Evolutionary conservation across 768 basidiomycete species (phyloP), one percentile per base, ranked within the genome.

Genomic region (Trichaptum fuscoviolaceum): DNA sequence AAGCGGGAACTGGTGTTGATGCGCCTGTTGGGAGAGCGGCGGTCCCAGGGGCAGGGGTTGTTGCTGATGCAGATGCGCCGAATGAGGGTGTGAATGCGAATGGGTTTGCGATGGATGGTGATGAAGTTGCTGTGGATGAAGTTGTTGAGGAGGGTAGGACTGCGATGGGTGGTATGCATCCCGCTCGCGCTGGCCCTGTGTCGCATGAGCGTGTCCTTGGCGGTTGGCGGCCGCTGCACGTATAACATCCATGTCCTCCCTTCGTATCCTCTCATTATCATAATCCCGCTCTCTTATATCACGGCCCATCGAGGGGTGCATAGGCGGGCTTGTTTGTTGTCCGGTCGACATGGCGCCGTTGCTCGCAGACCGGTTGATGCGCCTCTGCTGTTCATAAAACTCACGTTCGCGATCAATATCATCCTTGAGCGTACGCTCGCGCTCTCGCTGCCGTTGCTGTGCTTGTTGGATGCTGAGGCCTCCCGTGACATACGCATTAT

Each of bases 221-320:
- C 42, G 42, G 42, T 52, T 52, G 2, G 42, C 42, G 35, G 69
- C 63, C 42, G 64, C 67, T 4, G 70, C 69, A 7, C 68, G 71
- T 27, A 68, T 70, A 26, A 67, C 69, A 12, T 73, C 71, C 67
- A 71, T 70, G 25, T 72, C 73, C 42, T 73, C 71, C 25, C 62
- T 61, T n/a, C 75, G 74, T 26, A 75, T 75, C 26, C 64, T 23
- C n/a, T 71, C 73, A 67, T 67, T 75, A 57, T 75, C 75, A 61
- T 69, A 65, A 57, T 77, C 79, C n/a, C 79, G 71, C 36, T 78
- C 77, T 23, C 76, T 63, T 70, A 73, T 69, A 64, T 78, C 74
- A 42, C 76, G 71, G 63, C 71, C 42, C 42, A 52, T 12, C 3
- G 42, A 52, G 42, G 42, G 42, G 42, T 52, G 42, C 20, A 52